Conservation (phyloP, 2,329 filamentous ascomycete species). For the Phialophora chinensis region DNA sequence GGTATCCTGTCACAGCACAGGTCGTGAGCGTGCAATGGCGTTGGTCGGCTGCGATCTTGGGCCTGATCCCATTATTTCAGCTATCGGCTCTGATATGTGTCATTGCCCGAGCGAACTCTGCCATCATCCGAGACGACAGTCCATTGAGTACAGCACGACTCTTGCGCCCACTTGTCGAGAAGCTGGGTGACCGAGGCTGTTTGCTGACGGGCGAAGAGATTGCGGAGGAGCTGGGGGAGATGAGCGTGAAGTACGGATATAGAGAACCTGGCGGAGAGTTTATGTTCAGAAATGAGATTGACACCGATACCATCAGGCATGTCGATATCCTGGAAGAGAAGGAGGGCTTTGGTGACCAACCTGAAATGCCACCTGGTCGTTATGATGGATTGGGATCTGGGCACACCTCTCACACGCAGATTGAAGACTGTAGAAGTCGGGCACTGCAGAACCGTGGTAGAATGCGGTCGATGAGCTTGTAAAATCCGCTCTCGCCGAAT, state of each 20-base stretch:
- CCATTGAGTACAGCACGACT: slow-evolving; percentile 36
- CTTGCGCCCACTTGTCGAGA: slow-evolving; percentile 37
- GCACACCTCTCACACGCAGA: background rate
- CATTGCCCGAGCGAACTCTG: slow-evolving; percentile 37
- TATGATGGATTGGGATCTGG: slow-evolving; percentile 25
- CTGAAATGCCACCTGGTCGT: slow-evolving; percentile 29
- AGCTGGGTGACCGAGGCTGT: slow-evolving; percentile 36
- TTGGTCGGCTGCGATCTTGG: slow-evolving; percentile 35
- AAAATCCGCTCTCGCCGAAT: background rate
- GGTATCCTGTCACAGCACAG: slow-evolving; percentile 85
- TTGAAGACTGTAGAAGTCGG: background rate
- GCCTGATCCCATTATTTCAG: slow-evolving; percentile 35
- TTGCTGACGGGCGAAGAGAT: slow-evolving; percentile 38
- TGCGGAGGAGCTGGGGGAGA: slow-evolving; percentile 30
- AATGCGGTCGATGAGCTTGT: slow-evolving; percentile 19
- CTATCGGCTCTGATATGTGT: slow-evolving; percentile 34
- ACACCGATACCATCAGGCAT: slow-evolving; percentile 27
- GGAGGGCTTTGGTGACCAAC: slow-evolving; percentile 32
- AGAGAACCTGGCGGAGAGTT: slow-evolving; percentile 25
- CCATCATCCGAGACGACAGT: slow-evolving; percentile 38
- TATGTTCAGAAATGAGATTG: slow-evolving; percentile 31
- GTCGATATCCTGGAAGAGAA: slow-evolving; percentile 35
- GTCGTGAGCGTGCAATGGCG: slow-evolving; percentile 77
- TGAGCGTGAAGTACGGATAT: slow-evolving; percentile 38
- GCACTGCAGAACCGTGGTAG: background rate